Evolutionary conservation across 202 grass and related monocot species (phyloP).

Genomic region (Elaeis oleifera): DNA sequence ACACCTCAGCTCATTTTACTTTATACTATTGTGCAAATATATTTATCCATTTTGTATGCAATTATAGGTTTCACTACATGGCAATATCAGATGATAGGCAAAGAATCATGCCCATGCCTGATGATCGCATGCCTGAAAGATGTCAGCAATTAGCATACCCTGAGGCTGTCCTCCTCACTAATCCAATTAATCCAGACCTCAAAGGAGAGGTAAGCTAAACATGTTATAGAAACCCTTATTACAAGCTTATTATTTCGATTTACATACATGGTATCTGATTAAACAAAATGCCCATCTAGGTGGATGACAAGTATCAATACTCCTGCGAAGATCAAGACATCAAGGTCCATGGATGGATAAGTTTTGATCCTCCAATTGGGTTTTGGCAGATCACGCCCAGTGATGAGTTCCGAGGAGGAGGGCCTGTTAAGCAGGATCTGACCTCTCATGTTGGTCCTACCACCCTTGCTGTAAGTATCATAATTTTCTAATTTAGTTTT

Average conservation of each 20-base stretch:
- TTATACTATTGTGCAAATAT: too few species aligned
- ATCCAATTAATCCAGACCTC: constrained; percentile 45
- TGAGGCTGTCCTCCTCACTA: constrained; percentile 51
- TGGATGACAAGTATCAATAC: constrained; percentile 91
- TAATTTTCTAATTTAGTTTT: too few species aligned
- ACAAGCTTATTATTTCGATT: background rate
- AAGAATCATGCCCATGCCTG: constrained; percentile 46
- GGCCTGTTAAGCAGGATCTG: constrained; percentile 58
- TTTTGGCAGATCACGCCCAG: constrained; percentile 87
- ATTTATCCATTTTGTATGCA: background rate
- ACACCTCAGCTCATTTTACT: too few species aligned
- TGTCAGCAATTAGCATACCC: constrained; percentile 44
- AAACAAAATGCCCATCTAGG: constrained; percentile 14
- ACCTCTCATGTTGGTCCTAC: constrained; percentile 75
- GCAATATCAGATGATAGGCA: constrained; percentile 53
- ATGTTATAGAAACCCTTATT: background rate
- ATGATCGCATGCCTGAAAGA: constrained; percentile 25
- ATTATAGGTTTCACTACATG: constrained; percentile 58
- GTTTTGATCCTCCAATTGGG: constrained; percentile 27
- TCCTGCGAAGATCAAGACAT: constrained; percentile 62
- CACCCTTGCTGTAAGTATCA: constrained; percentile 39
- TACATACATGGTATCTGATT: background rate
- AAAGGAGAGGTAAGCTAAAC: constrained; percentile 42
- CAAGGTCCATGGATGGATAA: constrained; percentile 70
- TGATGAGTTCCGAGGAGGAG: constrained; percentile 64